Conservation (phyloP, 371 early-diverging fungal species). For the Mucor ambiguus region DNA sequence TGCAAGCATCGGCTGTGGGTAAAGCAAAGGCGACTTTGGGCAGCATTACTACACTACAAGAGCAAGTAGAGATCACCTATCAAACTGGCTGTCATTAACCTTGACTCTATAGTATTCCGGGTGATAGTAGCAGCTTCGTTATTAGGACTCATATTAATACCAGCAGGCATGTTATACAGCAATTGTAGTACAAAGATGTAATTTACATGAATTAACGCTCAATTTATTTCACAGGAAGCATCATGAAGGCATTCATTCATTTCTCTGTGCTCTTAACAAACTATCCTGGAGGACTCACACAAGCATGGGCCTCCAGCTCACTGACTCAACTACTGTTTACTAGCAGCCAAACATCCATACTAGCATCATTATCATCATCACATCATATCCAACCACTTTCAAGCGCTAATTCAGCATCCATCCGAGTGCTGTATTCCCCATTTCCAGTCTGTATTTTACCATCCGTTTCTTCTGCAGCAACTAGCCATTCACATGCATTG, state of each 20-base stretch:
- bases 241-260: constrained; percentile 58
- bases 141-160: constrained; percentile 14
- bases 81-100: background rate
- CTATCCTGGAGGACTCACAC: constrained; percentile 25
- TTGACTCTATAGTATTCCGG: constrained; percentile 9
- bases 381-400: background rate
- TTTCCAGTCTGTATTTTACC: constrained; percentile 41
- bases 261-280: constrained; percentile 42
- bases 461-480: background rate
- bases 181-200: background rate
- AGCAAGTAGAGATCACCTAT: constrained; percentile 16
- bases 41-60: constrained; percentile 34
- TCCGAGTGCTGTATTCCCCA: constrained; percentile 38
- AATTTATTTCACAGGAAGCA: constrained; percentile 28
- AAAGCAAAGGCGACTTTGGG: constrained; percentile 29
- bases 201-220: background rate
- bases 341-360: constrained; percentile 13
- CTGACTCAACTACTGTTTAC: constrained; percentile 10
- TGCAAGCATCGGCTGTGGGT: constrained; percentile 34
- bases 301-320: constrained; percentile 20
- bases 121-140: constrained; percentile 10
- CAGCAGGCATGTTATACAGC: constrained; percentile 15
- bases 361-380: constrained; percentile 13
- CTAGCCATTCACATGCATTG: constrained; percentile 29
- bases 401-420: background rate